phyloP scores from a whole-genome alignment of 345 rosid species.

The Ceriops tagal region DNA sequence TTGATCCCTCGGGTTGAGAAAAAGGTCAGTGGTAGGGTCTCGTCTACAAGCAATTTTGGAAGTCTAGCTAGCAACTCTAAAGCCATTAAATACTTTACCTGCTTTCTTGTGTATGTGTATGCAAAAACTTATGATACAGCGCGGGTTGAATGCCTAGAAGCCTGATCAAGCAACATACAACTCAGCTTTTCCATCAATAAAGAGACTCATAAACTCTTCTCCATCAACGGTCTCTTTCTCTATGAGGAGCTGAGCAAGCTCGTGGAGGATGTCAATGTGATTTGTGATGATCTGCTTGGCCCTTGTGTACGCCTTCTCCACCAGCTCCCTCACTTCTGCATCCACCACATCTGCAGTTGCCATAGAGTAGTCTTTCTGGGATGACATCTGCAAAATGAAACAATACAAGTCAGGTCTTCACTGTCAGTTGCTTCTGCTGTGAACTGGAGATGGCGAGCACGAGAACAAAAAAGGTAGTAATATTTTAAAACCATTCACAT shows the following conservation, averaged over 20 bases:
- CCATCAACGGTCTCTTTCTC: slow-evolving; percentile 98
- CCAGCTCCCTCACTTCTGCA: slow-evolving; percentile 84
- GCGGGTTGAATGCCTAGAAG: neutral
- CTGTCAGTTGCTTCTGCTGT: neutral
- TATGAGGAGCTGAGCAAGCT: slow-evolving; percentile 81
- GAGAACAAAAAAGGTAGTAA: neutral
- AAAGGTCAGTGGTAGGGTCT: neutral
- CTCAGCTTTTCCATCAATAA: slow-evolving; percentile 96
- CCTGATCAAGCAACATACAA: slow-evolving; percentile 53
- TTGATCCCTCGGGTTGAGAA: too few relatives aligned
- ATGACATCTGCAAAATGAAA: slow-evolving; percentile 59
- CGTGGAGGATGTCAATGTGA: slow-evolving; percentile 69
- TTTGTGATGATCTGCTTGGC: slow-evolving; percentile 69
- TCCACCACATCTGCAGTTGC: slow-evolving; percentile 95
- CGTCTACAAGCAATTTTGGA: neutral
- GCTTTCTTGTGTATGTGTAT: neutral
- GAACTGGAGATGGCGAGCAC: neutral
- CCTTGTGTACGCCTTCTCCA: slow-evolving; percentile 67
- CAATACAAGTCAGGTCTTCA: neutral
- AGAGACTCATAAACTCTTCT: slow-evolving; percentile 98
- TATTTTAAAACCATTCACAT: too few relatives aligned
- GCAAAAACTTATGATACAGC: slow-evolving; percentile 26
- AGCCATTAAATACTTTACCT: neutral
- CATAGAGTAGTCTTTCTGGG: slow-evolving; percentile 97
- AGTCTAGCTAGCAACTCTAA: neutral